Evolutionary conservation across 768 basidiomycete species (phyloP).

Genomic region (Tylopilus balloui): DNA sequence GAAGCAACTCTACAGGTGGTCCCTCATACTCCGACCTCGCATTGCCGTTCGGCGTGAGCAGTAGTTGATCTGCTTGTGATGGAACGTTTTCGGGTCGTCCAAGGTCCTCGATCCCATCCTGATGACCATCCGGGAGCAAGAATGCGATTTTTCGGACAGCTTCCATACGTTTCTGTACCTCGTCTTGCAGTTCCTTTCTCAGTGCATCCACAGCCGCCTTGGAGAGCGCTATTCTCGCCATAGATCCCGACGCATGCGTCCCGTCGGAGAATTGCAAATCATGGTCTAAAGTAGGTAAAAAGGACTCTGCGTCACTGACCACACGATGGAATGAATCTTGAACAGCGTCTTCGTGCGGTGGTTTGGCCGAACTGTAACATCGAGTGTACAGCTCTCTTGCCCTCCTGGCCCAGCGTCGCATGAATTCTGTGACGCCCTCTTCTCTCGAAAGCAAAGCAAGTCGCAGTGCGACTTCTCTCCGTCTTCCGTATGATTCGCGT

Average conservation of each 20-base stretch:
- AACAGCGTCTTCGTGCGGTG: slow-evolving; percentile 16
- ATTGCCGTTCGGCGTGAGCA: not conserved
- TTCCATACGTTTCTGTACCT: slow-evolving; percentile 47
- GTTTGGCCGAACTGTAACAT: slow-evolving; percentile 12
- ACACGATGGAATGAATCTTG: slow-evolving; percentile 29
- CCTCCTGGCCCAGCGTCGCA: slow-evolving; percentile 54
- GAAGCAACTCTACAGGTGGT: not conserved
- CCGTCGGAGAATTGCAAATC: slow-evolving; percentile 22
- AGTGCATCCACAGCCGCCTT: slow-evolving; percentile 48
- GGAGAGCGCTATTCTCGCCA: slow-evolving; percentile 50
- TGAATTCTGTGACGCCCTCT: slow-evolving; percentile 49
- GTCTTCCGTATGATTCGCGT: slow-evolving; percentile 66
- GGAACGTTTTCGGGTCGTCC: not conserved
- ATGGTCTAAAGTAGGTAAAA: slow-evolving; percentile 34
- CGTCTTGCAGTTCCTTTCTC: slow-evolving; percentile 53
- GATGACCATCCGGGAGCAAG: not conserved
- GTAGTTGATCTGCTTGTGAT: not conserved
- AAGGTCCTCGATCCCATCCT: not conserved
- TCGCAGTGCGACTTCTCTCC: slow-evolving; percentile 64
- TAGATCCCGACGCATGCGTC: slow-evolving; percentile 37
- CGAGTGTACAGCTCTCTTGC: slow-evolving; percentile 41
- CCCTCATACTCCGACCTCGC: not conserved
- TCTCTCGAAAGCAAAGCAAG: slow-evolving; percentile 63
- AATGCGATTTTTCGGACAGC: slow-evolving; percentile 10
- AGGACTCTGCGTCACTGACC: slow-evolving; percentile 33